Evolutionary conservation across 352 stramenopile genomes (phyloP).

Genomic region (Phytophthora fragariae): DNA sequence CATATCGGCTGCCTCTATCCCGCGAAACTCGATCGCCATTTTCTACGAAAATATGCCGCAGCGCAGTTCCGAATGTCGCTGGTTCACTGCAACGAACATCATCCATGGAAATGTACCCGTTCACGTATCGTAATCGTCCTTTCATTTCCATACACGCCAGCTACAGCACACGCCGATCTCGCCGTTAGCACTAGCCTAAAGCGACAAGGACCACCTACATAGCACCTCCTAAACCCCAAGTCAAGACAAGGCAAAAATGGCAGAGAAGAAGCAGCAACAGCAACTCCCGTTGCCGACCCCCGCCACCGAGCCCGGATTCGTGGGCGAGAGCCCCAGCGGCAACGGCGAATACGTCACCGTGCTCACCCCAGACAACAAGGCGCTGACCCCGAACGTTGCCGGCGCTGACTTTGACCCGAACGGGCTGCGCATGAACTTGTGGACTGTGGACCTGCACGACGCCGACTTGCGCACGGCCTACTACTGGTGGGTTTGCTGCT

Average conservation of each 20-base stretch:
- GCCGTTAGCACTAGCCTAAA: constrained; percentile 7
- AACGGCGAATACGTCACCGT: constrained; percentile 49
- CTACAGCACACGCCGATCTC: background rate
- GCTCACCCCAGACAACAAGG: constrained; percentile 45
- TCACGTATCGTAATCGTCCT: constrained; percentile 10
- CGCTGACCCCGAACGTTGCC: constrained; percentile 2
- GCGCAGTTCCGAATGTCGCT: constrained; percentile 17
- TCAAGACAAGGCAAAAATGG: constrained; percentile 13
- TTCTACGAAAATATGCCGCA: constrained; percentile 19
- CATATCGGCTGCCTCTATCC: background rate
- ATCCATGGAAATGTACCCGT: constrained; percentile 27
- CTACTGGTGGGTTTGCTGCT: constrained; percentile 47
- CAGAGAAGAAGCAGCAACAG: constrained; percentile 33
- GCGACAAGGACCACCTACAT: background rate
- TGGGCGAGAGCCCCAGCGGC: constrained; percentile 30
- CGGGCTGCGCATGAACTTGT: constrained; percentile 46
- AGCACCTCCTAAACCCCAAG: background rate
- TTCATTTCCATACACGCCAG: constrained; percentile 24
- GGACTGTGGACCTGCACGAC: constrained; percentile 37
- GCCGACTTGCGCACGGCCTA: constrained; percentile 40
- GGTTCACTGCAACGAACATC: constrained; percentile 16
- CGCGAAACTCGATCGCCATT: background rate
- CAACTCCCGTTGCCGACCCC: constrained; percentile 32
- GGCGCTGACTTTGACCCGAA: constrained; percentile 44
- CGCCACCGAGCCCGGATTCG: constrained; percentile 27